These are phyloP conservation scores for Trichophyton verrucosum DNA, from an alignment of 2,329 filamentous ascomycete species.

Conservation along the genomic window DNA sequence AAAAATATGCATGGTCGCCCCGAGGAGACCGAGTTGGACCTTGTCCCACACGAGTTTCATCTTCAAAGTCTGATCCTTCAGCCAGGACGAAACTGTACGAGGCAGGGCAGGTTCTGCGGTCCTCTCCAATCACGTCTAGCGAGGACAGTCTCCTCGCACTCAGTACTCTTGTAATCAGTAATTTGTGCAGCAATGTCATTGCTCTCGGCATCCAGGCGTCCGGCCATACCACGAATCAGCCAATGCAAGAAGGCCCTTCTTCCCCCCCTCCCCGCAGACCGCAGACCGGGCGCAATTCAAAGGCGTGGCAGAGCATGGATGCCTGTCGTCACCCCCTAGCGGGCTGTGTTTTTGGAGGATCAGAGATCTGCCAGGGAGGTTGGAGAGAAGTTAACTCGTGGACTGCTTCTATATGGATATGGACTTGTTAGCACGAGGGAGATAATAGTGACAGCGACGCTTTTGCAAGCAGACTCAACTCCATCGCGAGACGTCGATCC, in stretches of 20 bases:
- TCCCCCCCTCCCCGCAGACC: not conserved
- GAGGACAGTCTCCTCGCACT: not conserved
- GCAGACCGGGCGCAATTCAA: slow-evolving; percentile 3
- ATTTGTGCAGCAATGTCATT: not conserved
- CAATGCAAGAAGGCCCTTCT: not conserved
- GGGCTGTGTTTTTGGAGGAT: slow-evolving; percentile 3
- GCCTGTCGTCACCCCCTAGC: not conserved
- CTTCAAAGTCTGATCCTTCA: slow-evolving; percentile 2
- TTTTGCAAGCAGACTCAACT: not conserved
- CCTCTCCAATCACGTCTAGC: not conserved
- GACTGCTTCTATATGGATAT: not conserved
- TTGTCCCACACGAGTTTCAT: slow-evolving; percentile 6
- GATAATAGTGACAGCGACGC: not conserved
- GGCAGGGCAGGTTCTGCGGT: not conserved
- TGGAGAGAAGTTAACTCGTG: not conserved
- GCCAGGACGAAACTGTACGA: not conserved
- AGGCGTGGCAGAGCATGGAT: slow-evolving; percentile 3
- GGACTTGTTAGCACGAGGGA: not conserved
- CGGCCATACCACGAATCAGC: not conserved
- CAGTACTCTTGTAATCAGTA: not conserved
- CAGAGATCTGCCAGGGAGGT: not conserved
- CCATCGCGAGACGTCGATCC: not conserved
- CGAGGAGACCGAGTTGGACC: slow-evolving; percentile 5
- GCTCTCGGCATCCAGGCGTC: slow-evolving; percentile 1
- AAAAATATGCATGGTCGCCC: not conserved